phyloP scores from a whole-genome alignment of 2,329 filamentous ascomycete species.

The Achaetomium macrosporum region DNA sequence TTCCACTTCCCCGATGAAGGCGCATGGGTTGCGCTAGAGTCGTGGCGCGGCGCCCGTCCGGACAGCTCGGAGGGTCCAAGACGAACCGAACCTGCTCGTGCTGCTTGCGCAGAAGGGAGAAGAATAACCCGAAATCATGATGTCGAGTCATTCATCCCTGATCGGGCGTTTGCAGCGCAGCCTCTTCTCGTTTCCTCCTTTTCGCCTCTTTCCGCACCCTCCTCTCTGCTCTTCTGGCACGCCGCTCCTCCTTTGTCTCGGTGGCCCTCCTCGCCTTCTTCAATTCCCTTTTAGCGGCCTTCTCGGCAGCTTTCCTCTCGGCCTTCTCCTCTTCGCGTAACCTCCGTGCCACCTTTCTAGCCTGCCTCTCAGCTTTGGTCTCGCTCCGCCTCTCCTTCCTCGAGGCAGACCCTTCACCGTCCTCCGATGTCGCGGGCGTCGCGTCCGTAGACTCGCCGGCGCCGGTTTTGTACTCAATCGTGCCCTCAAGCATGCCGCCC shows the following conservation, averaged over 20 bases:
- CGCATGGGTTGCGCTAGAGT: neutral
- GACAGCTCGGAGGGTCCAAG: neutral
- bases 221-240: conserved; percentile 42
- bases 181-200: conserved; percentile 24
- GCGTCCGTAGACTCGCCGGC: conserved; percentile 22
- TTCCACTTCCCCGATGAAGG: neutral
- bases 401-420: conserved; percentile 6
- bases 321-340: conserved; percentile 24
- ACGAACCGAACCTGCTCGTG: neutral
- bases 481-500: conserved; percentile 72
- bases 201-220: conserved; percentile 40
- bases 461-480: conserved; percentile 38
- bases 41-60: neutral
- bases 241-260: conserved; percentile 41
- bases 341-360: conserved; percentile 22
- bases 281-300: conserved; percentile 2
- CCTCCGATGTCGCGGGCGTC: conserved; percentile 17
- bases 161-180: neutral
- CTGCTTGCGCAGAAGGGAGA: neutral
- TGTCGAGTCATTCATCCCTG: conserved; percentile 8
- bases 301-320: conserved; percentile 27
- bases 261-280: conserved; percentile 25
- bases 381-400: conserved; percentile 31
- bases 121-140: neutral
- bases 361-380: conserved; percentile 33